Percentiles rank a stretch among this genome's conserved stretches.
Evolutionary conservation across 768 basidiomycete species (phyloP).

Genomic region (Tremella yokohamensis): DNA sequence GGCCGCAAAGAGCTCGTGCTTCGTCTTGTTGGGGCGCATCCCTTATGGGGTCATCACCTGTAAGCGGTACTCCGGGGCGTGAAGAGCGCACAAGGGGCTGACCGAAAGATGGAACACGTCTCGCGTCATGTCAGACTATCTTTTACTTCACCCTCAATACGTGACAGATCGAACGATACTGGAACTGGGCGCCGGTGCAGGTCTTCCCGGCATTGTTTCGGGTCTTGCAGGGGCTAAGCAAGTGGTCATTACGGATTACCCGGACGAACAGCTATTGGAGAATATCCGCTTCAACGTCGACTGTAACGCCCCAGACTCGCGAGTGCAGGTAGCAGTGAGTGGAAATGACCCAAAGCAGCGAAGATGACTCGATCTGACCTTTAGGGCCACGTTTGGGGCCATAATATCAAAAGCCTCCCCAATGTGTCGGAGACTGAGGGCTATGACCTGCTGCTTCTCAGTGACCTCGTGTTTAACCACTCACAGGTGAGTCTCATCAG

Average conservation of each 20-base stretch:
- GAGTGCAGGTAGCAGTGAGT: conserved; percentile 48
- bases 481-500: conserved; percentile 63
- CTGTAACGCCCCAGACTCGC: conserved; percentile 53
- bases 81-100: conserved; percentile 2
- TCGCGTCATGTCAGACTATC: conserved; percentile 30
- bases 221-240: conserved; percentile 66
- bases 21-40: conserved; percentile 44
- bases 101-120: conserved; percentile 42
- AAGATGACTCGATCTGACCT: conserved; percentile 7
- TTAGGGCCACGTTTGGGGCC: conserved; percentile 48
- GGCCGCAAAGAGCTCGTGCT: conserved; percentile 23
- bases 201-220: conserved; percentile 74
- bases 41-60: conserved; percentile 50
- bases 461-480: conserved; percentile 92
- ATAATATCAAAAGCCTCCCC: conserved; percentile 29
- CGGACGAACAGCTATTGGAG: conserved; percentile 68
- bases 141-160: conserved; percentile 40
- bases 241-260: conserved; percentile 90
- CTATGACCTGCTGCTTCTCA: conserved; percentile 81
- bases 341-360: not conserved
- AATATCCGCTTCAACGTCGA: conserved; percentile 71
- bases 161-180: conserved; percentile 58
- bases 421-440: conserved; percentile 11
- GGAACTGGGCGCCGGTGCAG: conserved; percentile 92
- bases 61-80: conserved; percentile 12